Conservation (phyloP, 108 stramenopile species). For the Conticribra weissflogii region DNA sequence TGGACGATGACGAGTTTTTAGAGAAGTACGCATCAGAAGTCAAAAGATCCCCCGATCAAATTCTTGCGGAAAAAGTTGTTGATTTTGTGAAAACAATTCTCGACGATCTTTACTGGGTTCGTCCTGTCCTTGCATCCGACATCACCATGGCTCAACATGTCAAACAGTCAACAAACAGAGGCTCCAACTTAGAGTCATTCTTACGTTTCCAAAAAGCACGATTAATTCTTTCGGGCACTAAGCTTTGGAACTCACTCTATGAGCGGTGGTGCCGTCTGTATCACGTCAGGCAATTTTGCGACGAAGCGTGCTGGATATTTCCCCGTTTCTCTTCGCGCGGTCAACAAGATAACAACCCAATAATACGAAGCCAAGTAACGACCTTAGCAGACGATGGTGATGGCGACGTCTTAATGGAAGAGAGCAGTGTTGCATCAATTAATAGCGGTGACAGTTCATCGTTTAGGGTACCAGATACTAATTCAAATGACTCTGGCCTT, state of each 20-base stretch:
- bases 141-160: slow-evolving; percentile 7
- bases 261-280: slow-evolving; percentile 86
- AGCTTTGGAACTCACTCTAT: slow-evolving; percentile 84
- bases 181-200: slow-evolving; percentile 7
- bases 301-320: slow-evolving; percentile 81
- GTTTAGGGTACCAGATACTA: slow-evolving; percentile 13
- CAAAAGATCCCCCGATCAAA: background rate
- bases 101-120: slow-evolving; percentile 76
- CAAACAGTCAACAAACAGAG: background rate
- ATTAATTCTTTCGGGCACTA: slow-evolving; percentile 76
- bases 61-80: slow-evolving; percentile 62
- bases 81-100: slow-evolving; percentile 41
- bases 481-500: slow-evolving; percentile 45
- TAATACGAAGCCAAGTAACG: slow-evolving; percentile 46
- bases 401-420: slow-evolving; percentile 31
- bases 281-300: slow-evolving; percentile 63
- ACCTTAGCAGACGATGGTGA: slow-evolving; percentile 37
- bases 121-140: slow-evolving; percentile 63
- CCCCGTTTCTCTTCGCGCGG: slow-evolving; percentile 55
- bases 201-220: slow-evolving; percentile 48
- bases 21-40: slow-evolving; percentile 17
- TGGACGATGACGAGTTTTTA: slow-evolving; percentile 82
- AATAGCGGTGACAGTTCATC: slow-evolving; percentile 20
- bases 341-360: slow-evolving; percentile 54
- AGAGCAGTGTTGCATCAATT: slow-evolving; percentile 32